Evolutionary conservation across 495 filamentous ascomycete species (phyloP).

Genomic region (Filosporella fistucella): DNA sequence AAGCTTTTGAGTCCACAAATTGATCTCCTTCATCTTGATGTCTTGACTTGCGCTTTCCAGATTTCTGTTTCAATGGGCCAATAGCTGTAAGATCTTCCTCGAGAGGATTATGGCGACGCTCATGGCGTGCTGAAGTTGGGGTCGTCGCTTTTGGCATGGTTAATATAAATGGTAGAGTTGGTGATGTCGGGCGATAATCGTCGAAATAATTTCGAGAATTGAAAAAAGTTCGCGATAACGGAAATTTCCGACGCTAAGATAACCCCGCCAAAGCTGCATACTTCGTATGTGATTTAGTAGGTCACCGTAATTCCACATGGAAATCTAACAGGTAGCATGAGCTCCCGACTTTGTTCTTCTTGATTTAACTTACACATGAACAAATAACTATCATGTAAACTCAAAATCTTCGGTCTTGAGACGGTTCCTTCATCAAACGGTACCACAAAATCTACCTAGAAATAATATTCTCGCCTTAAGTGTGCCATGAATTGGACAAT

Average conservation of each 20-base stretch:
- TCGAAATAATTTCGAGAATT: slow-evolving; percentile 4
- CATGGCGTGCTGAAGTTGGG: slow-evolving; percentile 28
- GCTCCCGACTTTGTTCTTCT: no score
- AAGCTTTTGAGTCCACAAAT: slow-evolving; percentile 82
- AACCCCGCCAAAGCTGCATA: no score
- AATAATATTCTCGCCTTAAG: no score
- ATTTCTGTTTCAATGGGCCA: slow-evolving; percentile 53
- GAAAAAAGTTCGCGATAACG: neutral
- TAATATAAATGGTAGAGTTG: neutral
- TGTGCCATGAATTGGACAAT: no score
- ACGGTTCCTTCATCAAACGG: no score
- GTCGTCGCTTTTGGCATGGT: slow-evolving; percentile 50
- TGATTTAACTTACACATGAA: no score
- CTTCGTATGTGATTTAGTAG: no score
- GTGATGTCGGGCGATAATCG: neutral
- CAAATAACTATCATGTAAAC: no score
- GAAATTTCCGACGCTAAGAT: slow-evolving; percentile 2
- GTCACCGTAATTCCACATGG: no score
- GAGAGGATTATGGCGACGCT: slow-evolving; percentile 63
- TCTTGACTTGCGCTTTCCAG: slow-evolving; percentile 50
- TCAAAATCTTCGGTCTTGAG: no score
- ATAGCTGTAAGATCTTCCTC: slow-evolving; percentile 66
- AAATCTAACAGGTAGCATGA: no score
- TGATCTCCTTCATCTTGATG: slow-evolving; percentile 57
- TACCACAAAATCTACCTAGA: no score